phyloP scores from a whole-genome alignment of 805 yeast genomes.

The Myxozyma neotropica region DNA sequence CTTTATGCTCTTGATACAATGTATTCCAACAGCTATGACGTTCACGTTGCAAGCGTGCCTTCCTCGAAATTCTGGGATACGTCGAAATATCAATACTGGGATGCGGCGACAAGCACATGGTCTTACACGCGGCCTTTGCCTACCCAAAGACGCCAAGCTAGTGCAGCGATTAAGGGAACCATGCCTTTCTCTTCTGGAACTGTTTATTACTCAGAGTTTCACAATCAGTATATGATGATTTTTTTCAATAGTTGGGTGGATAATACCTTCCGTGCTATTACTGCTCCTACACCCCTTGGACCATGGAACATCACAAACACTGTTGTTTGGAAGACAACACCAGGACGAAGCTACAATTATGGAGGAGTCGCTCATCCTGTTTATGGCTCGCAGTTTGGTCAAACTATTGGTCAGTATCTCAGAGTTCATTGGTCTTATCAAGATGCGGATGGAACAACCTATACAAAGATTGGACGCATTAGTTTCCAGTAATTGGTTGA shows the following conservation, averaged over 20 bases:
- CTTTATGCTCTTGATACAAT: slow-evolving; percentile 24
- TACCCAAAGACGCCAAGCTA: slow-evolving; percentile 23
- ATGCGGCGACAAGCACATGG: slow-evolving; percentile 21
- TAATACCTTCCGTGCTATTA: slow-evolving; percentile 17
- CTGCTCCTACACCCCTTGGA: slow-evolving; percentile 30
- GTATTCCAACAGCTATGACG: slow-evolving; percentile 25
- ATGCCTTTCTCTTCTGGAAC: slow-evolving; percentile 30
- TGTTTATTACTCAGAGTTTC: slow-evolving; percentile 27
- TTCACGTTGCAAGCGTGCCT: slow-evolving; percentile 31
- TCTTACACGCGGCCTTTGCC: slow-evolving; percentile 18
- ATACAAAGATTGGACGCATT: slow-evolving; percentile 11
- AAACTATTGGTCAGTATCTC: slow-evolving; percentile 16
- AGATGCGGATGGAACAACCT: slow-evolving; percentile 13
- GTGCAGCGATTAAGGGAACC: slow-evolving; percentile 22
- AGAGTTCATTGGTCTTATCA: slow-evolving; percentile 25
- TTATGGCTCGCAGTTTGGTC: slow-evolving; percentile 11
- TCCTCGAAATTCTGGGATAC: neutral
- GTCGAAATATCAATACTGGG: slow-evolving; percentile 19
- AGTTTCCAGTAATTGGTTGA: neutral
- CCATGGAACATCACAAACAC: slow-evolving; percentile 26
- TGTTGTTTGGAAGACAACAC: slow-evolving; percentile 10
- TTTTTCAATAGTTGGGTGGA: slow-evolving; percentile 31
- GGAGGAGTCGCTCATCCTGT: slow-evolving; percentile 28
- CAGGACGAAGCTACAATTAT: slow-evolving; percentile 25
- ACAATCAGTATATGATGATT: slow-evolving; percentile 23